Percentiles rank a stretch among this genome's conserved stretches.
Evolutionary conservation across 2,329 filamentous ascomycete species (phyloP).

Genomic region (Colletotrichum caudatum): DNA sequence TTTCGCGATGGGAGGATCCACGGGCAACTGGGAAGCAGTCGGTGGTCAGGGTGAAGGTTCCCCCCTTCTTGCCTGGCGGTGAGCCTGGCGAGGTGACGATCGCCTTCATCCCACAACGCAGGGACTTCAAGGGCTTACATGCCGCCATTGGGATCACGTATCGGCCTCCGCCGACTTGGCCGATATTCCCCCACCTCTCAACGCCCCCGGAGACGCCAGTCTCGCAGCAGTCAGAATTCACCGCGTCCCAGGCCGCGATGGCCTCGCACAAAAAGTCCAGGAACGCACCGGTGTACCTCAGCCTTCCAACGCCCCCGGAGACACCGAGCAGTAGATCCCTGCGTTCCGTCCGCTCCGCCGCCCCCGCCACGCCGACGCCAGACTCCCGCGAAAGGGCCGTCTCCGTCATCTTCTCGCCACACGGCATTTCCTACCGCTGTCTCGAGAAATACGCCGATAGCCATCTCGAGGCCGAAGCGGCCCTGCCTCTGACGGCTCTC

Average conservation of each 20-base stretch:
- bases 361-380: conserved; percentile 48
- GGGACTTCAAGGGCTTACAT: conserved; percentile 71
- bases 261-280: conserved; percentile 30
- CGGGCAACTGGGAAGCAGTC: conserved; percentile 50
- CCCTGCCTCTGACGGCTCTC: conserved; percentile 72
- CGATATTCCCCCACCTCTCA: conserved; percentile 38
- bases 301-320: conserved; percentile 52
- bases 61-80: conserved; percentile 63
- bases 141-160: conserved; percentile 80
- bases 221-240: conserved; percentile 37
- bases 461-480: conserved; percentile 67
- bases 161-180: conserved; percentile 62
- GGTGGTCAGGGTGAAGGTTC: conserved; percentile 63
- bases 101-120: conserved; percentile 72
- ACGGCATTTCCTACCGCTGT: conserved; percentile 67
- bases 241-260: conserved; percentile 29
- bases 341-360: conserved; percentile 52
- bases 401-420: conserved; percentile 74
- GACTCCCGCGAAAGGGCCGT: conserved; percentile 59
- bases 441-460: conserved; percentile 67
- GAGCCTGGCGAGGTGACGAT: conserved; percentile 76
- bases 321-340: conserved; percentile 50
- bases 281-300: conserved; percentile 41
- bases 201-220: conserved; percentile 45
- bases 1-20: conserved; percentile 62